These are phyloP conservation scores for Penicillium crustosum DNA, from an alignment of 2,329 filamentous ascomycete genomes.

Conservation along the genomic window DNA sequence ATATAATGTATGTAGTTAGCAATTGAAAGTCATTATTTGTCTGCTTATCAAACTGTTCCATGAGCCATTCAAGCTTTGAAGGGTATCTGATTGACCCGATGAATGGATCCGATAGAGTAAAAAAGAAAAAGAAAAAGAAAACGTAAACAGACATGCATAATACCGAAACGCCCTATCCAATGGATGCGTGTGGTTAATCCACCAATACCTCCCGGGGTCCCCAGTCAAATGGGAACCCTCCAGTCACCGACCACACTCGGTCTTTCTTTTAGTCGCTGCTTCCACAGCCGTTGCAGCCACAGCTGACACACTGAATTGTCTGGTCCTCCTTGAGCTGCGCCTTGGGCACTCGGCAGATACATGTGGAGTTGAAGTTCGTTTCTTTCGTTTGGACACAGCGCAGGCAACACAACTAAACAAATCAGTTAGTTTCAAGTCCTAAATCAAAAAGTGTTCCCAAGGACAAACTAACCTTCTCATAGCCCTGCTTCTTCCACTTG, in stretches of 20 bases:
- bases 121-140: not conserved
- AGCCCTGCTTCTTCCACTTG: constrained; percentile 99
- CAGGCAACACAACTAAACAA: constrained; percentile 76
- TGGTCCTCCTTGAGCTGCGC: constrained; percentile 87
- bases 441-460: not conserved
- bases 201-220: not conserved
- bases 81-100: constrained; percentile 25
- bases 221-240: not conserved
- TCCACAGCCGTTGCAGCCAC: constrained; percentile 86
- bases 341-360: constrained; percentile 93
- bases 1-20: constrained; percentile 22
- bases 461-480: constrained; percentile 73
- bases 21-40: constrained; percentile 21
- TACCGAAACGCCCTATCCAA: constrained; percentile 17
- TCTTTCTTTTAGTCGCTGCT: constrained; percentile 66
- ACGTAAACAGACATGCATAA: constrained; percentile 1
- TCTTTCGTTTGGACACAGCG: constrained; percentile 99
- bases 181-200: not conserved
- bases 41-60: constrained; percentile 3
- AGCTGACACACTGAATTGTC: constrained; percentile 90
- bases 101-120: constrained; percentile 5
- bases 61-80: constrained; percentile 8
- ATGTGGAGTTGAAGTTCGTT: constrained; percentile 97
- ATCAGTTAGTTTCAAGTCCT: not conserved
- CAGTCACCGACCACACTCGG: not conserved